Base-by-base conservation (phyloP, 1,139 yeast species). In the Candida tropicalis region DNA sequence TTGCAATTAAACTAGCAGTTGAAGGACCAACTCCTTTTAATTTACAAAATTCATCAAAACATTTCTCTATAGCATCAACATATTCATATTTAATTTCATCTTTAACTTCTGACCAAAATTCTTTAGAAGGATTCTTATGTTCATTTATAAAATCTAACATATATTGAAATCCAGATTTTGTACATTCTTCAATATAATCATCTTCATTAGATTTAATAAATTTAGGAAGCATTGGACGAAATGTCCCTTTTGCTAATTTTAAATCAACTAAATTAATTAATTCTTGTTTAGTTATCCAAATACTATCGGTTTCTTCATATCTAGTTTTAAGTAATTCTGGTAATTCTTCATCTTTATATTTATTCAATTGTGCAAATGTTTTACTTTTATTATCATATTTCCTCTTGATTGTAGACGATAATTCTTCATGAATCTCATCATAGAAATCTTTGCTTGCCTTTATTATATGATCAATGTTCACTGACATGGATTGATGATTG, bases 21-120 rank as follows among this genome's bases (percentile, higher is more conserved):
- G 81, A 80, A 1, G 80, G 79, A 0, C 81, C 81, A 5, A 75
- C 77, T 0, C 81, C 81, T 41, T 59, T 59, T 29, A 76, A 57
- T 38, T 59, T 62, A 46, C 73, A 63, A 5, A 70, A 46, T 26
- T 51, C 51, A 33, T 65, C 66, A 40, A 74, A 42, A 1, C 71
- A 40, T 6, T 46, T 43, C 39, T 61, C 62, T 5, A 69, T 53
- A 0, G 33, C 29, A 1, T 43, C 40, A 6, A 49, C 40, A 48
- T 64, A 68, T 6, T 51, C 46, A 11, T 39, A 39, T 5, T 39
- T 31, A n/a, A 44, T 34, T 11, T 46, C 40, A 10, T 28, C 35
- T 3, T 40, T 25, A 8, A 39, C 38, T 3, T 23, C 28, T 2
- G 11, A 27, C 58, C 57, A 52, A 34, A 41, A 45, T 6, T 20